A percentile compares a stretch with the other conserved stretches of the same genome.
Conservation (phyloP, 148 eudicot genomes). For the Bassia scoparia region DNA sequence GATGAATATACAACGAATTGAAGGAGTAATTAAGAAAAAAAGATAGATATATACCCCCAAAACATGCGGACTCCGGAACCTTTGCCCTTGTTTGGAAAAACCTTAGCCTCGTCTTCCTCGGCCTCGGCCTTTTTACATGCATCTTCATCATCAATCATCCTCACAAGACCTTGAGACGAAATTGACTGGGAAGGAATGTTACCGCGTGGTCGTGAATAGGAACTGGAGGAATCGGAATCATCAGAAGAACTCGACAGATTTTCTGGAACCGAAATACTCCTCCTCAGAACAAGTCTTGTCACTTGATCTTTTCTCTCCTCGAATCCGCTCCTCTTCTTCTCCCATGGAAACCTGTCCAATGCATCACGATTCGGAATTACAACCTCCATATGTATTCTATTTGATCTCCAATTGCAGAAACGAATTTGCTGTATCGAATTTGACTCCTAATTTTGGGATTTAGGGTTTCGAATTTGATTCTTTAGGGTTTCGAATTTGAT, state of each 20-base stretch:
- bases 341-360: too few relatives aligned
- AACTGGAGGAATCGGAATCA: neutral
- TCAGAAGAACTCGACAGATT: neutral
- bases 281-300: neutral
- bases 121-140: neutral
- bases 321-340: neutral
- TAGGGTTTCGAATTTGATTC: too few relatives aligned
- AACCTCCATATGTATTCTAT: neutral
- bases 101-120: neutral
- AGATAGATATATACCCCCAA: neutral
- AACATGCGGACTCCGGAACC: too few relatives aligned
- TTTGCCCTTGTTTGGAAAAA: neutral
- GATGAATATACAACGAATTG: too few relatives aligned
- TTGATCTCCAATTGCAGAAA: neutral
- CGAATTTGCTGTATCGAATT: too few relatives aligned
- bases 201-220: neutral
- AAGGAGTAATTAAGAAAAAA: neutral
- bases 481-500: too few relatives aligned
- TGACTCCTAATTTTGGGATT: too few relatives aligned
- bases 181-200: neutral
- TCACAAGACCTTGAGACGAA: neutral
- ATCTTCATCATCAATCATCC: neutral
- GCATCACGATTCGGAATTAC: neutral
- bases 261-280: neutral
- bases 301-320: neutral